Evolutionary conservation across 2,329 filamentous ascomycete species (phyloP).

Genomic region (Apiospora arundinis): DNA sequence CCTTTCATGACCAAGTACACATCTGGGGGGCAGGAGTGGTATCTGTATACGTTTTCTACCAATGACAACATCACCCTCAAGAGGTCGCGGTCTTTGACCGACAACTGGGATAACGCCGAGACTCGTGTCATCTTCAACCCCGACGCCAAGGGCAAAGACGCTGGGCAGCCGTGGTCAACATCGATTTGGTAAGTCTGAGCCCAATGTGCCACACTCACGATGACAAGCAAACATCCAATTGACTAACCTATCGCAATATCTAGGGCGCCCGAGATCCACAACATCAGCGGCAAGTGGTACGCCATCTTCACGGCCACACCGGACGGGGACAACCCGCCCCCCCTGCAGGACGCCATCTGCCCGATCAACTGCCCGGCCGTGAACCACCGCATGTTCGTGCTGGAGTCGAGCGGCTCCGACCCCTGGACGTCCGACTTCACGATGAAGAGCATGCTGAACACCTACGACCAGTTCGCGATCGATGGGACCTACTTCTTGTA

Average conservation of each 20-base stretch:
- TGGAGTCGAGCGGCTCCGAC: conserved; percentile 38
- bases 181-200: conserved; percentile 35
- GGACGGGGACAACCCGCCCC: conserved; percentile 42
- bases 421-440: conserved; percentile 42
- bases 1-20: conserved; percentile 47
- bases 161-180: conserved; percentile 41
- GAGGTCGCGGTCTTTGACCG: conserved; percentile 44
- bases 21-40: conserved; percentile 42
- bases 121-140: conserved; percentile 44
- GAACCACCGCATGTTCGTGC: conserved; percentile 46
- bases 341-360: conserved; percentile 42
- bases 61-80: conserved; percentile 47
- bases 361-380: conserved; percentile 44
- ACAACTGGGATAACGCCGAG: conserved; percentile 48
- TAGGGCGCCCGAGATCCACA: conserved; percentile 42
- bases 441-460: conserved; percentile 42
- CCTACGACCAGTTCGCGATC: conserved; percentile 45
- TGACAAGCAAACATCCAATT: no score
- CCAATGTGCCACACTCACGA: background rate
- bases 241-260: background rate
- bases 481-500: conserved; percentile 44
- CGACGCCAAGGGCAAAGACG: conserved; percentile 35
- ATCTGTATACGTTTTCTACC: conserved; percentile 48
- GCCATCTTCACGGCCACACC: conserved; percentile 44
- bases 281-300: conserved; percentile 41